Evolutionary conservation across 345 rosid species (phyloP).

Genomic region (Linum trigynum): DNA sequence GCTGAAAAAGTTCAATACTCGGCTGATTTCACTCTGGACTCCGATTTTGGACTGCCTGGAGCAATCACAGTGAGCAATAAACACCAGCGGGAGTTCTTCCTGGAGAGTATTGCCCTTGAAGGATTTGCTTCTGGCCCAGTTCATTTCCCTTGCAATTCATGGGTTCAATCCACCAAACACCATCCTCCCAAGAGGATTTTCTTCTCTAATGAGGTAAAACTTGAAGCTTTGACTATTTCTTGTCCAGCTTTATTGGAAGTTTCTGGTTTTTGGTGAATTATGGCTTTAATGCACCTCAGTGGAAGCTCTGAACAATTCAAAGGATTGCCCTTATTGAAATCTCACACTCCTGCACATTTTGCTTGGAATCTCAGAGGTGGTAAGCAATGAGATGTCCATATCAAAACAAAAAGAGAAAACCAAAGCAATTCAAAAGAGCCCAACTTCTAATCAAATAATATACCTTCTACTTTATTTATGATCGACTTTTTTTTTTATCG

Average conservation of each 20-base stretch:
- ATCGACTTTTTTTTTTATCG: too few species aligned
- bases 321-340: background rate
- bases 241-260: background rate
- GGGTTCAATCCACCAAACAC: slow-evolving; percentile 75
- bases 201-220: slow-evolving; percentile 69
- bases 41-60: slow-evolving; percentile 74
- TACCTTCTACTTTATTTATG: slow-evolving; percentile 7
- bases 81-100: slow-evolving; percentile 79
- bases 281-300: slow-evolving; percentile 7
- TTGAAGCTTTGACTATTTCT: background rate
- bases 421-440: background rate
- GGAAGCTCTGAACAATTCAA: slow-evolving; percentile 21
- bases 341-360: background rate
- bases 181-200: slow-evolving; percentile 62
- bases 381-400: background rate
- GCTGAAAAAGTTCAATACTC: slow-evolving; percentile 81
- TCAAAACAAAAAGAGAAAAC: background rate
- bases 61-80: slow-evolving; percentile 78
- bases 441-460: background rate
- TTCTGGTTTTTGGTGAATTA: background rate
- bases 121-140: slow-evolving; percentile 78
- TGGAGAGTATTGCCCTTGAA: slow-evolving; percentile 80
- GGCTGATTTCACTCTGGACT: slow-evolving; percentile 68
- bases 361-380: background rate
- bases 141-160: slow-evolving; percentile 90